Conservation (phyloP, 495 filamentous ascomycete species). For the Apodospora peruviana region DNA sequence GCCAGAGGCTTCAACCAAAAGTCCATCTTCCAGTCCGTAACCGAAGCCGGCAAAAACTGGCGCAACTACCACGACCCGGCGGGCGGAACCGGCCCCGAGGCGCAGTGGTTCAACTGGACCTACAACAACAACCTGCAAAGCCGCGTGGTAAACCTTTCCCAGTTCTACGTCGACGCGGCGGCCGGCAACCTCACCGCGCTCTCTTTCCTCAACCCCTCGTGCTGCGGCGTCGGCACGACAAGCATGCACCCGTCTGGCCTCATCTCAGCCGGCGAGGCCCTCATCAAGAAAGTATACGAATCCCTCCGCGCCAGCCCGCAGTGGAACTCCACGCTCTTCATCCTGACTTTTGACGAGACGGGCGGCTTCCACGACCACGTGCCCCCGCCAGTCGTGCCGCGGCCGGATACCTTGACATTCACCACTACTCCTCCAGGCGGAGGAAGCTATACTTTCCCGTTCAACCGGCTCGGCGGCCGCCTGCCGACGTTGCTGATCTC, state of each 20-base stretch:
- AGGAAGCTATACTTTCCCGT: constrained; percentile 37
- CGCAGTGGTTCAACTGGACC: constrained; percentile 35
- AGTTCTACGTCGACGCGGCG: constrained; percentile 42
- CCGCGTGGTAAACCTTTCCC: constrained; percentile 27
- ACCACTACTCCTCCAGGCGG: constrained; percentile 38
- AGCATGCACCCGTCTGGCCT: constrained; percentile 45
- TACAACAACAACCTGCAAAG: constrained; percentile 6
- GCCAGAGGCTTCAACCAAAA: constrained; percentile 34
- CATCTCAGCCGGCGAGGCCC: constrained; percentile 40
- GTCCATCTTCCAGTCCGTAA: constrained; percentile 45
- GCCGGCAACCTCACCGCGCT: constrained; percentile 41
- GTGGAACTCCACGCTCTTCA: constrained; percentile 31
- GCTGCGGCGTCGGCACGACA: constrained; percentile 38
- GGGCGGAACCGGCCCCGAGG: constrained; percentile 21
- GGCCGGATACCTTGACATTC: constrained; percentile 36
- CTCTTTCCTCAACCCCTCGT: constrained; percentile 47
- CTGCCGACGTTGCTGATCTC: constrained; percentile 47
- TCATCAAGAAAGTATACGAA: constrained; percentile 47
- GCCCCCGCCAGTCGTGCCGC: constrained; percentile 25
- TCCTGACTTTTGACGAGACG: constrained; percentile 47
- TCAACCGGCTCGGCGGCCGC: constrained; percentile 44
- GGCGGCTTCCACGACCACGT: constrained; percentile 46
- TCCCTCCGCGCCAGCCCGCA: constrained; percentile 15
- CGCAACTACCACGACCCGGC: constrained; percentile 36
- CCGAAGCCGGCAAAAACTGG: constrained; percentile 39